These are phyloP conservation scores for Cucumis cinereus DNA, from an alignment of 306 rosid species.

Conservation along the genomic window DNA sequence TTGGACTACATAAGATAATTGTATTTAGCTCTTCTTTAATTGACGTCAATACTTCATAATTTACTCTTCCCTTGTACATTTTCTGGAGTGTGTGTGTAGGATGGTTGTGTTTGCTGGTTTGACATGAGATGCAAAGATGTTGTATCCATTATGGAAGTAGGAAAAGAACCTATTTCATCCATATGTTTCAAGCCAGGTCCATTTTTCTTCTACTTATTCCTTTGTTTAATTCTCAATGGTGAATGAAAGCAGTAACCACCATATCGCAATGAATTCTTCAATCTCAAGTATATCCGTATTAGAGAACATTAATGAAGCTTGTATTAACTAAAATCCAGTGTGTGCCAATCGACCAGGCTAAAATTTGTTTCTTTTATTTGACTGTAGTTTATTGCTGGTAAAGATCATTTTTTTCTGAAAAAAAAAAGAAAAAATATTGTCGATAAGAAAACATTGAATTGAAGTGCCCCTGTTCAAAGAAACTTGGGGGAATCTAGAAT, in stretches of 20 bases:
- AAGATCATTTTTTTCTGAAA: no score
- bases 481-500: not conserved
- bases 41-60: not conserved
- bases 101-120: constrained; percentile 92
- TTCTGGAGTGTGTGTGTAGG: constrained; percentile 22
- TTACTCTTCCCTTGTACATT: not conserved
- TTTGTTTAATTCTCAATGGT: not conserved
- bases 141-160: constrained; percentile 47
- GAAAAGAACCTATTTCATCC: constrained; percentile 54
- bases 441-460: not conserved
- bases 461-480: not conserved
- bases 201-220: not conserved
- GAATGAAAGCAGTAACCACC: not conserved
- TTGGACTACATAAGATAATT: not conserved
- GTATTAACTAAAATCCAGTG: not conserved
- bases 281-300: not conserved
- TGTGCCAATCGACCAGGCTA: not conserved
- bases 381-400: not conserved
- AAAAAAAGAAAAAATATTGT: not conserved
- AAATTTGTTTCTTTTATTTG: not conserved
- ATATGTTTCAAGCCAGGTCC: constrained; percentile 64
- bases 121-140: constrained; percentile 75
- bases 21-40: not conserved
- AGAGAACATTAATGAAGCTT: not conserved
- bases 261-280: not conserved